Conservation (phyloP, 2,329 filamentous ascomycete species). For the Colletotrichum chlorophyti region DNA sequence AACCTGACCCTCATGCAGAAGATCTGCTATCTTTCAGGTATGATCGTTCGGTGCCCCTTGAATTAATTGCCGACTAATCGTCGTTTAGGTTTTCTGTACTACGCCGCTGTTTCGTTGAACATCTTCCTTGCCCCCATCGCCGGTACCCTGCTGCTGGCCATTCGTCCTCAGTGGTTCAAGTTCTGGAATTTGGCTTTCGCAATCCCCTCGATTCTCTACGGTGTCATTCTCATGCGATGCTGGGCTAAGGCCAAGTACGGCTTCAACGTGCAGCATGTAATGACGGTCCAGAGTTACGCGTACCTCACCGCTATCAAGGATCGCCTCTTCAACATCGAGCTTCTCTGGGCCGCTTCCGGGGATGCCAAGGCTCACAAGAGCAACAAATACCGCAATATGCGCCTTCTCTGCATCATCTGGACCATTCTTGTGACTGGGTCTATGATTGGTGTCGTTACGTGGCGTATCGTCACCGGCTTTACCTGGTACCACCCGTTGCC, state of each 20-base stretch:
- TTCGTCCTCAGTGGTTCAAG: constrained; percentile 47
- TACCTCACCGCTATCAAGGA: constrained; percentile 51
- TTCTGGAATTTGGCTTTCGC: constrained; percentile 53
- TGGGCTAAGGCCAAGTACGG: constrained; percentile 49
- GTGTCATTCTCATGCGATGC: constrained; percentile 44
- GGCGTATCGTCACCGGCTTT: constrained; percentile 40
- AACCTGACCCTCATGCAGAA: constrained; percentile 46
- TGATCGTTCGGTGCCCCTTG: neutral
- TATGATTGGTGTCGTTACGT: constrained; percentile 42
- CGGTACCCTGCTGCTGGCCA: constrained; percentile 46
- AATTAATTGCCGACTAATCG: neutral
- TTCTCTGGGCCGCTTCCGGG: constrained; percentile 47
- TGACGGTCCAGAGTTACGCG: constrained; percentile 49
- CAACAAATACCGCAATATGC: constrained; percentile 51
- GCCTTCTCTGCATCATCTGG: constrained; percentile 46
- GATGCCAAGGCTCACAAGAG: constrained; percentile 48
- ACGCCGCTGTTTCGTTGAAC: constrained; percentile 45
- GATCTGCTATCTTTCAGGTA: constrained; percentile 48
- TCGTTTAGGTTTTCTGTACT: constrained; percentile 42
- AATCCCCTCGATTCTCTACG: constrained; percentile 46
- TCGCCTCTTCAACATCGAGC: constrained; percentile 44
- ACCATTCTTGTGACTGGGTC: constrained; percentile 39
- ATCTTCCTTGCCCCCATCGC: constrained; percentile 49
- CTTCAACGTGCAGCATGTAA: constrained; percentile 49
- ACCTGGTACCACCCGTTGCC: constrained; percentile 48